Percentiles rank a stretch among this genome's conserved stretches.
Evolutionary conservation across 176 grass and related monocot genomes (phyloP).

Genomic region (Carex scoparia): DNA sequence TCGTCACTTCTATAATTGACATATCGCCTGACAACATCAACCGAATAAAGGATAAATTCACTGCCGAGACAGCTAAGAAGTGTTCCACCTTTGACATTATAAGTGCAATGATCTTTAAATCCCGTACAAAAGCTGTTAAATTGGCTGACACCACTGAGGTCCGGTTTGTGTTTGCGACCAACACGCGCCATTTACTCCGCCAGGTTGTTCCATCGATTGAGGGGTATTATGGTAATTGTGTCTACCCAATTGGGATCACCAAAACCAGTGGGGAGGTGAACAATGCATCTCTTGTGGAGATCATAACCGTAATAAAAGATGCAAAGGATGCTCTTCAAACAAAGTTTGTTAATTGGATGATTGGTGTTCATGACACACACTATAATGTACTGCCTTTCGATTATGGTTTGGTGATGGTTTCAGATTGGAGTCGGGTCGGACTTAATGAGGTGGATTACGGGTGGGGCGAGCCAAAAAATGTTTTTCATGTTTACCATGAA

Average conservation of each 20-base stretch:
- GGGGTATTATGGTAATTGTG: constrained; percentile 74
- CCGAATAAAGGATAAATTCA: constrained; percentile 45
- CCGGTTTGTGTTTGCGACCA: constrained; percentile 56
- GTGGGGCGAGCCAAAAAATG: constrained; percentile 54
- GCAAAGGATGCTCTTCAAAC: constrained; percentile 50
- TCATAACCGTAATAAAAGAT: constrained; percentile 57
- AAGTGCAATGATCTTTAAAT: constrained; percentile 56
- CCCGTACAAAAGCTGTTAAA: constrained; percentile 45
- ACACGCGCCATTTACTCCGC: constrained; percentile 60
- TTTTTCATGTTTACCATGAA: constrained; percentile 48
- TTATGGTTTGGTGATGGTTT: constrained; percentile 55
- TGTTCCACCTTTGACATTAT: constrained; percentile 80
- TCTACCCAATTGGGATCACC: constrained; percentile 57
- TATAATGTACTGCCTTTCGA: constrained; percentile 56
- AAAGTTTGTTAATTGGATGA: constrained; percentile 65
- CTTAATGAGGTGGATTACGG: constrained; percentile 93
- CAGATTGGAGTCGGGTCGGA: constrained; percentile 70
- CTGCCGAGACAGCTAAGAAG: constrained; percentile 29
- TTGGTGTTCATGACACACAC: constrained; percentile 39
- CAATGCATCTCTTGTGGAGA: constrained; percentile 41
- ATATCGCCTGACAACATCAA: constrained; percentile 52
- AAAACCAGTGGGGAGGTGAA: constrained; percentile 25
- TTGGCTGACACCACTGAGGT: constrained; percentile 42
- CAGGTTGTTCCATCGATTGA: constrained; percentile 46
- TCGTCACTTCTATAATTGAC: constrained; percentile 52